Percentiles rank a stretch among this genome's conserved stretches.
phyloP scores from a whole-genome alignment of 441 rosid species.

The Viola pubescens region DNA sequence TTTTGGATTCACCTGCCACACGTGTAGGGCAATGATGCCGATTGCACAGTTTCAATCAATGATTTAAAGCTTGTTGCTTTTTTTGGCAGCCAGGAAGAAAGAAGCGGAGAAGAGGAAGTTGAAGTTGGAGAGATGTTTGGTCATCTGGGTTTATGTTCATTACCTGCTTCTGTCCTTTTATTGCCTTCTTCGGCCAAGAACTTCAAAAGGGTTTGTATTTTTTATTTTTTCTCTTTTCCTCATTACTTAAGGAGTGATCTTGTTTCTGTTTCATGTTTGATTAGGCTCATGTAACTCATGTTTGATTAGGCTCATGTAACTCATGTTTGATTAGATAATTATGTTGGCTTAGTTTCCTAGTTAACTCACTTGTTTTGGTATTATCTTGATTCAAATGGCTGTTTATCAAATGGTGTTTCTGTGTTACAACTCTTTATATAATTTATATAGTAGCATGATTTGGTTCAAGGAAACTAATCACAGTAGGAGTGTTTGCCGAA shows the following conservation, averaged over 20 bases:
- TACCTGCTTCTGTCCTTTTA: slow-evolving; percentile 10
- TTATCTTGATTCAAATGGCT: background rate
- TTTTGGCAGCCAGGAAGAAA: slow-evolving; percentile 7
- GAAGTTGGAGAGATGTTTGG: slow-evolving; percentile 18
- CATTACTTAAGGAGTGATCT: background rate
- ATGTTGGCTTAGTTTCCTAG: background rate
- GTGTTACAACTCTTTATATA: too few species aligned
- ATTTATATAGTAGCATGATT: too few species aligned
- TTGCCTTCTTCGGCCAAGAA: slow-evolving; percentile 16
- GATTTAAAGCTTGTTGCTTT: background rate
- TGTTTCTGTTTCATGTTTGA: background rate
- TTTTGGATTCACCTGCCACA: background rate
- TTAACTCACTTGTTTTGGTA: background rate
- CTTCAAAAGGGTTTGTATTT: slow-evolving; percentile 15
- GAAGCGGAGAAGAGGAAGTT: background rate
- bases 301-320: background rate
- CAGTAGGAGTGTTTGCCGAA: too few species aligned
- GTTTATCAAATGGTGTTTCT: too few species aligned
- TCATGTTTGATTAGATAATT: background rate
- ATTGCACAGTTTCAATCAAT: background rate
- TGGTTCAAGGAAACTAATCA: too few species aligned
- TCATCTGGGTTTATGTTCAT: slow-evolving; percentile 16
- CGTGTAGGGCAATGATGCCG: background rate
- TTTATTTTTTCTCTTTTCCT: background rate
- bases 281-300: background rate